Base-by-base conservation (phyloP, 2,329 filamentous ascomycete genomes). In the Fusarium irregulare region DNA sequence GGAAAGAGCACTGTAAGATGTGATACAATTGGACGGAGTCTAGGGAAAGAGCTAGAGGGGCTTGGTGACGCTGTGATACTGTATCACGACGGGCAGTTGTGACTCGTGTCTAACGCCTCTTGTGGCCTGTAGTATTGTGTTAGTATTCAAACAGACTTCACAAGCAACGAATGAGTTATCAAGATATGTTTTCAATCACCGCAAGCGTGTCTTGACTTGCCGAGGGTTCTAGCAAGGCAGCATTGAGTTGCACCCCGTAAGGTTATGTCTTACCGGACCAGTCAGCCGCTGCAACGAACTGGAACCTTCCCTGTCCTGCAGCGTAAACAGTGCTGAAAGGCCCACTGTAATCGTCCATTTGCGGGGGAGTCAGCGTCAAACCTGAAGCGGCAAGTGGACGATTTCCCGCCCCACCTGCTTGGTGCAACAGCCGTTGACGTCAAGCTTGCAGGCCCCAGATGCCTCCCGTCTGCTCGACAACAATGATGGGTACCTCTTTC, bases 51-150 rank as follows among this genome's bases (percentile, higher is more conserved):
- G 48, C 56, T 63, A 51, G 56, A 66, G 57, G 50, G 60, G 50
- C 53, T 56, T 55, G 20, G 69, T 71, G 68, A 71, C 68, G 61
- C 68, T 20, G 68, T 69, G 68, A 72, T 60, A 66, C 60, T 44
- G 64, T 54, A 41, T 40, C 55, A 60, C 63, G 44, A 25, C 54
- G 37, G 27, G 30, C 55, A 44, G 57, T 57, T 60, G 62, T 56
- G 60, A 54, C 60, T 51, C 63, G 57, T 51, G 61, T 50, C n/a
- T 16, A 61, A 66, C 57, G 62, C 55, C 55, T 66, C 47, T 47
- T 60, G 53, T 65, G 60, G 18, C 23, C 46, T 55, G 61, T 49
- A 21, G 18, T 30, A 49, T 20, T 66, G 20, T 23, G 23, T 12
- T 32, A 6, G 21, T n/a, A 23, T 48, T 20, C 16, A 40, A 25